Percentiles rank a stretch among this genome's conserved stretches.
Evolutionary conservation across 1,139 yeast genomes (phyloP).

Genomic region (Pichia inconspicua): DNA sequence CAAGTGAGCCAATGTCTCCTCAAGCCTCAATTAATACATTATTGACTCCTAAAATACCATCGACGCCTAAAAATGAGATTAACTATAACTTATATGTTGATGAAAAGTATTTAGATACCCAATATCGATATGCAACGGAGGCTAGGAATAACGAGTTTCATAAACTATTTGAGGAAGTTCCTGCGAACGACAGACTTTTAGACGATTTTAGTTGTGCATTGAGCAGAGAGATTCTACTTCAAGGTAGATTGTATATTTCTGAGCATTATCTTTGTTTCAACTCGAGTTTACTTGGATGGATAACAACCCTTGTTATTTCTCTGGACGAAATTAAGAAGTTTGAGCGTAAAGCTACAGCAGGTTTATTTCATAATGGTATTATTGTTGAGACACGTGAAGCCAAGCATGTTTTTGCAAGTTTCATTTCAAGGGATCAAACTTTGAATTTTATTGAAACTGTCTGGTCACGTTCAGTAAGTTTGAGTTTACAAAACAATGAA

Average conservation of each 20-base stretch:
- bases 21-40: conserved; percentile 13
- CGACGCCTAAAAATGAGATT: conserved; percentile 11
- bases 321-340: conserved; percentile 63
- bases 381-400: conserved; percentile 61
- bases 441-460: conserved; percentile 57
- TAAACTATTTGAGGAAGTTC: conserved; percentile 60
- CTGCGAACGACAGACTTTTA: conserved; percentile 60
- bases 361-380: conserved; percentile 87
- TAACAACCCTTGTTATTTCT: conserved; percentile 68
- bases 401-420: conserved; percentile 77
- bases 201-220: conserved; percentile 90
- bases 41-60: conserved; percentile 6
- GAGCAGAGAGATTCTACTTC: conserved; percentile 80
- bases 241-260: conserved; percentile 81
- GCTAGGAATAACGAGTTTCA: conserved; percentile 77
- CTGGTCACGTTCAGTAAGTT: conserved; percentile 38
- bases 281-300: conserved; percentile 91
- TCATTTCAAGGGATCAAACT: conserved; percentile 74
- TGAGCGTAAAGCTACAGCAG: conserved; percentile 80
- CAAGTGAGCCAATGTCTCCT: conserved; percentile 14
- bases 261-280: conserved; percentile 80
- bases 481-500: conserved; percentile 23
- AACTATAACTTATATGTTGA: conserved; percentile 34
- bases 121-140: conserved; percentile 50
- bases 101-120: conserved; percentile 36